Percentiles rank a stretch among this genome's conserved stretches.
Evolutionary conservation across 495 filamentous ascomycete genomes (phyloP).

Genomic region (Niebla homalea): DNA sequence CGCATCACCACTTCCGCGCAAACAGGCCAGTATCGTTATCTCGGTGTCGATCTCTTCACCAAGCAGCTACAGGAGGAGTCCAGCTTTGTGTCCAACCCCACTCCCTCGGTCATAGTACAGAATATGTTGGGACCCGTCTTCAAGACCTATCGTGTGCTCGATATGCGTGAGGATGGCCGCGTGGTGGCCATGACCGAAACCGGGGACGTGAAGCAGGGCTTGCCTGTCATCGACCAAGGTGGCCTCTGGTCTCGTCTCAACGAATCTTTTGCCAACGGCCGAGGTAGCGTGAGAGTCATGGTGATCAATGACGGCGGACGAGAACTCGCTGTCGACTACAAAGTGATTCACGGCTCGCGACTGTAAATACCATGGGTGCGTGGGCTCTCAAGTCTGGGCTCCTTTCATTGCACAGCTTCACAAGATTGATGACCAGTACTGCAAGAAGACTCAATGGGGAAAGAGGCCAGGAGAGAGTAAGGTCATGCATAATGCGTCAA

Average conservation of each 20-base stretch:
- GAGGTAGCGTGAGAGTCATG: slow-evolving; percentile 84
- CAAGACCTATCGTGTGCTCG: slow-evolving; percentile 99
- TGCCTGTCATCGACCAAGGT: slow-evolving; percentile 88
- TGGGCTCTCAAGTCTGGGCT: no score
- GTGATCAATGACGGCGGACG: slow-evolving; percentile 90
- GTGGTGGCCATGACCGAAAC: slow-evolving; percentile 73
- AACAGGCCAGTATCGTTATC: slow-evolving; percentile 98
- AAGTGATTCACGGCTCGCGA: slow-evolving; percentile 76
- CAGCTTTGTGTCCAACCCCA: slow-evolving; percentile 91
- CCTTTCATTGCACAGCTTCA: no score
- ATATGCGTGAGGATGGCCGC: slow-evolving; percentile 79
- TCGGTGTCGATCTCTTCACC: slow-evolving; percentile 99
- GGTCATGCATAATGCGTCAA: no score
- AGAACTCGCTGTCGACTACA: slow-evolving; percentile 97
- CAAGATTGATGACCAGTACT: no score
- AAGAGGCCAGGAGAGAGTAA: no score
- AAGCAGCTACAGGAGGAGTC: slow-evolving; percentile 99
- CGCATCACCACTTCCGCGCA: slow-evolving; percentile 96
- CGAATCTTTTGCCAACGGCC: slow-evolving; percentile 79
- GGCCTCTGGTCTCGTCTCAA: slow-evolving; percentile 68
- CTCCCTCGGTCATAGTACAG: slow-evolving; percentile 92
- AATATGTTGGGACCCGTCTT: slow-evolving; percentile 99
- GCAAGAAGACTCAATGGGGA: no score
- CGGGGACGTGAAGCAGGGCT: slow-evolving; percentile 94
- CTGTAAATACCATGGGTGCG: slow-evolving; percentile 29